Base-by-base conservation (phyloP, 2,329 filamentous ascomycete genomes). In the Calycina herbarum region DNA sequence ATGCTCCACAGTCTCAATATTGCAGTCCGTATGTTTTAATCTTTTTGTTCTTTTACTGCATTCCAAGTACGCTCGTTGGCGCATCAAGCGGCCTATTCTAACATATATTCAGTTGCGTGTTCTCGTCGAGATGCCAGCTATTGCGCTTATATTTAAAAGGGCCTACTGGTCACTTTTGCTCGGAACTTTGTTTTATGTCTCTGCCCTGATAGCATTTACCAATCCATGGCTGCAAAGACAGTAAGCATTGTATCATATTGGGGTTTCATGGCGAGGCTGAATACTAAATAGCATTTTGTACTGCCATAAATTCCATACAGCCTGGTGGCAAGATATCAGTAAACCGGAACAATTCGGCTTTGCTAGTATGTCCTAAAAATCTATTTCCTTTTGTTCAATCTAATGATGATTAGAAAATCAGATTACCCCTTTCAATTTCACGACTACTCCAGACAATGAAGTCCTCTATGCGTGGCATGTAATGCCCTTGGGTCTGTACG, bases 381-480 rank as follows among this genome's bases (percentile, higher is more conserved):
- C 15, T 5, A 38, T 33, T 38, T 57, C 60, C 64, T 62, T 24
- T 35, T 54, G 4, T 62, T 42, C 20, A 17, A 13, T 45, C 63
- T 61, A 35, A 64, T 56, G 38, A 38, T 42, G 31, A 11, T 0
- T 71, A 94, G 91, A 87, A 75, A 93, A 93, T 71, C 94, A 98
- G 79, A 90, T 96, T 2, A 93, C 92, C 5, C 91, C 94, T 0
- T 97, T 98, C 76, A 87, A 86, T 59, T 79, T 98, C 45, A 80
- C 79, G 3, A 95, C 93, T 0, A 95, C 93, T 0, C 81, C 86
- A 1, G 94, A 97, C 76, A 86, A 88, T 48, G 89, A 94, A 77
- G 86, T 82, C 1, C 80, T 98, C 20, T 96, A 95, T 75, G 91
- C 91, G 31, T 98, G 94, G 94, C 94, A 97, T 74, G 84, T 98